phyloP scores from a whole-genome alignment of 495 filamentous ascomycete species.

The Penicillium lividum region DNA sequence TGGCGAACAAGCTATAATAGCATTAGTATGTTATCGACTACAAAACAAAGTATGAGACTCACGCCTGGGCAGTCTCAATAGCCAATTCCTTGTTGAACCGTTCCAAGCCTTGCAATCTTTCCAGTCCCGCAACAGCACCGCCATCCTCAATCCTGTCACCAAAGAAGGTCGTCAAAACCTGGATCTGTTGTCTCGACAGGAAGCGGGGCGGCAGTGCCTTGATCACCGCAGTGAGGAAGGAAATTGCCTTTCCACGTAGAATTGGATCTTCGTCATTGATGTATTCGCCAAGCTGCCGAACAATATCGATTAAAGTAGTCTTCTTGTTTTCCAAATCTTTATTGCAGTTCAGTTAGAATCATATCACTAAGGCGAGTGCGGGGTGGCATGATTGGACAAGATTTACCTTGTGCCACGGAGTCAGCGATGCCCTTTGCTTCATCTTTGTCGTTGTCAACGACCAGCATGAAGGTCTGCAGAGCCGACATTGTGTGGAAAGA shows the following conservation, averaged over 20 bases:
- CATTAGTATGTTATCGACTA: constrained; percentile 17
- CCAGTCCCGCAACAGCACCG: constrained; percentile 51
- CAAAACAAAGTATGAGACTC: constrained; percentile 22
- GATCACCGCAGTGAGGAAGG: constrained; percentile 68
- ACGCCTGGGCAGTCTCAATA: constrained; percentile 50
- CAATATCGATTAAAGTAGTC: constrained; percentile 63
- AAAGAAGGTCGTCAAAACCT: constrained; percentile 60
- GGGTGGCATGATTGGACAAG: constrained; percentile 12
- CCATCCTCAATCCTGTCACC: constrained; percentile 64
- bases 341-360: constrained; percentile 17
- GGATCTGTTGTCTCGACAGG: constrained; percentile 67
- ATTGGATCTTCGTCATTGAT: constrained; percentile 69
- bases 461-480: constrained; percentile 65
- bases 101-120: constrained; percentile 47
- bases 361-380: constrained; percentile 19
- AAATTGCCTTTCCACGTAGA: constrained; percentile 64
- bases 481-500: constrained; percentile 54
- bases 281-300: constrained; percentile 68
- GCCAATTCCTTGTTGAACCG: constrained; percentile 53
- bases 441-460: constrained; percentile 61
- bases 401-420: constrained; percentile 56
- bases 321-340: constrained; percentile 64
- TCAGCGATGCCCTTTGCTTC: constrained; percentile 61
- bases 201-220: constrained; percentile 55
- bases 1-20: constrained; percentile 44